Conservation (phyloP, 352 stramenopile species). For the Phytophthora megakarya region DNA sequence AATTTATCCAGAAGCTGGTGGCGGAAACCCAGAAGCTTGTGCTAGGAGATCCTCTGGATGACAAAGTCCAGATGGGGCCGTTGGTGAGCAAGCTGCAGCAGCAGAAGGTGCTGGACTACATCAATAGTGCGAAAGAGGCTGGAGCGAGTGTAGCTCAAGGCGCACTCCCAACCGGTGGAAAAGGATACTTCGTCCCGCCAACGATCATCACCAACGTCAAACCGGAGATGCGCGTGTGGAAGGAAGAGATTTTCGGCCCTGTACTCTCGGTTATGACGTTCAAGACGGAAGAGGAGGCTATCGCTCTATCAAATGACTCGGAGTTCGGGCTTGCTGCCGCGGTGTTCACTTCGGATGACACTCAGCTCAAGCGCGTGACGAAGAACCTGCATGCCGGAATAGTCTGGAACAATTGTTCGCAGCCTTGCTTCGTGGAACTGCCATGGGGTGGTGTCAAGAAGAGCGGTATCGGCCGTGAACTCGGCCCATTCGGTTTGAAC, state of each 20-base stretch:
- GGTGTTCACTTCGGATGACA: conserved; percentile 65
- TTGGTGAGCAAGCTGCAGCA: conserved; percentile 73
- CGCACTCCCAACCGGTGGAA: conserved; percentile 10
- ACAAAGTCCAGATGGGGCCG: conserved; percentile 69
- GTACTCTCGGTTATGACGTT: conserved; percentile 89
- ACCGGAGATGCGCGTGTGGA: conserved; percentile 73
- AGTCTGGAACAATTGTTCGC: conserved; percentile 35
- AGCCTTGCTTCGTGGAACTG: conserved; percentile 46
- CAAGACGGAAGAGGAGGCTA: conserved; percentile 81
- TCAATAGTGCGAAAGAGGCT: conserved; percentile 49
- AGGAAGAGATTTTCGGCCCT: conserved; percentile 90
- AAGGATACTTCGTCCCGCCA: conserved; percentile 76
- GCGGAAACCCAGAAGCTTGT: conserved; percentile 60
- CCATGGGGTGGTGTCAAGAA: conserved; percentile 89
- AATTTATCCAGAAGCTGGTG: conserved; percentile 60
- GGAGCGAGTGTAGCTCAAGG: conserved; percentile 52
- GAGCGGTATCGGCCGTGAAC: conserved; percentile 75
- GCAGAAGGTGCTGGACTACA: conserved; percentile 76
- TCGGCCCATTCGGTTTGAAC: conserved; percentile 66
- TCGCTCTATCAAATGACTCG: conserved; percentile 41
- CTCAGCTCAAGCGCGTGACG: conserved; percentile 60
- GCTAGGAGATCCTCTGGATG: conserved; percentile 62
- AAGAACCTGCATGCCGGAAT: conserved; percentile 35
- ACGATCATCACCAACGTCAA: conserved; percentile 79
- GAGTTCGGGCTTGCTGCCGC: conserved; percentile 80